Evolutionary conservation across 2,329 filamentous ascomycete species (phyloP).

Genomic region (Hirsutella rhossiliensis): DNA sequence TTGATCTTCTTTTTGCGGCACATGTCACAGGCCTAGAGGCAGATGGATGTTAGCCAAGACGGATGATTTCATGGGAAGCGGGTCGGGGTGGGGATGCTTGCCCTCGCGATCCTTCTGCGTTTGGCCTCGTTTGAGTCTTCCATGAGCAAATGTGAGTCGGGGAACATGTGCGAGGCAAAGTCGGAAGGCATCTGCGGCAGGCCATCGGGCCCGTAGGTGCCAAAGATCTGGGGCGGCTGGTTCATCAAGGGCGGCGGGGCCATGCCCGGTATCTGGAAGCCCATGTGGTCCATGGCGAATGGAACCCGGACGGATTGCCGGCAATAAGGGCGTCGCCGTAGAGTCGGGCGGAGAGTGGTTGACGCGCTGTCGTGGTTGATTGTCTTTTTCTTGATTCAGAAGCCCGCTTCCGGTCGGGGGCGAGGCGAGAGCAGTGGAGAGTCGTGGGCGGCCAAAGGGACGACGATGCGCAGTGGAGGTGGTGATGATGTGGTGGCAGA

Average conservation of each 20-base stretch:
- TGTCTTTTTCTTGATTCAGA: no score
- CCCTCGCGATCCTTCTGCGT: slow-evolving; percentile 75
- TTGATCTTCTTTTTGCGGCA: slow-evolving; percentile 97
- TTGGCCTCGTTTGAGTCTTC: slow-evolving; percentile 73
- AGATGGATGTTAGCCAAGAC: slow-evolving; percentile 1
- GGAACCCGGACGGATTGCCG: not conserved
- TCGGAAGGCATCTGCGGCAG: slow-evolving; percentile 46
- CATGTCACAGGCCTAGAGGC: slow-evolving; percentile 74
- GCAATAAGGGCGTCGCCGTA: not conserved
- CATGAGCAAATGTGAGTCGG: slow-evolving; percentile 41
- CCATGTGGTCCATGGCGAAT: slow-evolving; percentile 31
- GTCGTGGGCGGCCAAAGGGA: no score
- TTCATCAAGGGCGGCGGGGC: slow-evolving; percentile 47
- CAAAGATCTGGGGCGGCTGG: slow-evolving; percentile 59
- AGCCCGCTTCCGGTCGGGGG: no score
- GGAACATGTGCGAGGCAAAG: slow-evolving; percentile 47
- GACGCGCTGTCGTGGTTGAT: not conserved
- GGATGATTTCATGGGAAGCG: not conserved
- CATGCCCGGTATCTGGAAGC: slow-evolving; percentile 47
- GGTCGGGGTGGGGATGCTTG: slow-evolving; percentile 29
- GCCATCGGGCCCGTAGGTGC: slow-evolving; percentile 47
- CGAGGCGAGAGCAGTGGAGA: no score
- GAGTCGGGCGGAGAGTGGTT: not conserved
- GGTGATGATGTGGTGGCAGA: no score
- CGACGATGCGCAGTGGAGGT: no score